Conservation (phyloP, 2,329 filamentous ascomycete species). For the Colletotrichum sidae region DNA sequence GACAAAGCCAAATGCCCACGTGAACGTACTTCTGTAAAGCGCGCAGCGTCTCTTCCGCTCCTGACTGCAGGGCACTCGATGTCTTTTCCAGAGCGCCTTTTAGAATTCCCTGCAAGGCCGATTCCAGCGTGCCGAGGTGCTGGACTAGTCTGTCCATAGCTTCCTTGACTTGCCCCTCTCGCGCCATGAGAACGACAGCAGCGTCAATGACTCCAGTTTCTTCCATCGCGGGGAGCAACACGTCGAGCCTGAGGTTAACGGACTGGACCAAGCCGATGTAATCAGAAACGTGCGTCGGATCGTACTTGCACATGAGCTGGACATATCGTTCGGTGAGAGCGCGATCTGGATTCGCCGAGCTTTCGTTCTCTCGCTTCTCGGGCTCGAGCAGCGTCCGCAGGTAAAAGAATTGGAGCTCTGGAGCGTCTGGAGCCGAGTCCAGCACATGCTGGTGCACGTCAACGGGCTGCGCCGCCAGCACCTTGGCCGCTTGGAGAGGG, state of each 20-base stretch:
- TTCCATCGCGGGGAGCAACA: constrained; percentile 88
- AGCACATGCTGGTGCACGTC: constrained; percentile 77
- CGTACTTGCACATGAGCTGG: constrained; percentile 88
- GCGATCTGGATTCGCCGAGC: constrained; percentile 54
- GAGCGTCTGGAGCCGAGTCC: constrained; percentile 68
- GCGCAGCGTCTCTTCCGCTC: constrained; percentile 78
- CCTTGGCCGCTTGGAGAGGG: constrained; percentile 72
- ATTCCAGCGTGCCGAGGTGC: constrained; percentile 84
- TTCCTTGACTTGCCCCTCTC: constrained; percentile 83
- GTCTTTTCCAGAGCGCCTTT: constrained; percentile 67
- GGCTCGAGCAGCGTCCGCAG: constrained; percentile 80
- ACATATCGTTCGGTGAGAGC: constrained; percentile 86
- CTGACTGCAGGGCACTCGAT: constrained; percentile 66
- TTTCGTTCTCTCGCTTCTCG: constrained; percentile 46
- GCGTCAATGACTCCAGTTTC: constrained; percentile 91
- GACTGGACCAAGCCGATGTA: constrained; percentile 83
- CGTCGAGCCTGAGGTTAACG: constrained; percentile 77
- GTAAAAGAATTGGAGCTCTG: constrained; percentile 79
- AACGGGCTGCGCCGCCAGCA: constrained; percentile 70
- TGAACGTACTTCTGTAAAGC: constrained; percentile 89
- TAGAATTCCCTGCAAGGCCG: constrained; percentile 80
- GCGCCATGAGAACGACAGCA: constrained; percentile 88
- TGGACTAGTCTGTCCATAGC: constrained; percentile 88
- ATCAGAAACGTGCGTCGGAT: constrained; percentile 84
- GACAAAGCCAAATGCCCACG: constrained; percentile 96